Conservation (phyloP, 2,329 filamentous ascomycete genomes). For the Bipolaris zeicola region DNA sequence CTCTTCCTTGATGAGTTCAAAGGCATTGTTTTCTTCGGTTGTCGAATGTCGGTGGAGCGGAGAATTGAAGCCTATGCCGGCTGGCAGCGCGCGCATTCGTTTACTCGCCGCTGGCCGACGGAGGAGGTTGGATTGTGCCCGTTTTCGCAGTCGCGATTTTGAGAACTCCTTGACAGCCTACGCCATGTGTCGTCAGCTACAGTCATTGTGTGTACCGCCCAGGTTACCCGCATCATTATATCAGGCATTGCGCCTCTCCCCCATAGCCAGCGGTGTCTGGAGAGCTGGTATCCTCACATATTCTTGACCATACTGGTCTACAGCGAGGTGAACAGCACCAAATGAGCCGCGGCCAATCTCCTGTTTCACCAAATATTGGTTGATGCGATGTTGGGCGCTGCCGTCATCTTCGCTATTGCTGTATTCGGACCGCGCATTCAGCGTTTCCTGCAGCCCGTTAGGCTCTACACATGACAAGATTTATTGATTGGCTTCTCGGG, state of each 20-base stretch:
- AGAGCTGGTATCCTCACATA: slow-evolving; percentile 68
- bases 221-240: slow-evolving; percentile 33
- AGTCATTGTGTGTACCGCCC: slow-evolving; percentile 21
- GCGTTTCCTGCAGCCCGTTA: slow-evolving; percentile 70
- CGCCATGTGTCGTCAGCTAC: slow-evolving; percentile 35
- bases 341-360: slow-evolving; percentile 98
- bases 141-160: slow-evolving; percentile 85
- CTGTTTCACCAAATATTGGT: slow-evolving; percentile 91
- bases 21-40: slow-evolving; percentile 67
- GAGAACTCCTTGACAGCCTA: slow-evolving; percentile 98
- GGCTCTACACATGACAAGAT: not conserved
- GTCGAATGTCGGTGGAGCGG: slow-evolving; percentile 66
- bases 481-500: not conserved
- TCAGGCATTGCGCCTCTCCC: slow-evolving; percentile 9
- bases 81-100: slow-evolving; percentile 59
- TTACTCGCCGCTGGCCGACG: slow-evolving; percentile 63
- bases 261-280: slow-evolving; percentile 9
- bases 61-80: slow-evolving; percentile 65
- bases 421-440: slow-evolving; percentile 87
- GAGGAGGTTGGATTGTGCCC: slow-evolving; percentile 87
- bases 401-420: slow-evolving; percentile 84
- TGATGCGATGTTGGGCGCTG: slow-evolving; percentile 81
- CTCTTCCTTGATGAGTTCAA: slow-evolving; percentile 91
- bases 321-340: slow-evolving; percentile 87
- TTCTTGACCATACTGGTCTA: slow-evolving; percentile 89